These are phyloP conservation scores for Porodaedalea pini DNA, from an alignment of 1,284 basidiomycete species.

Conservation along the genomic window DNA sequence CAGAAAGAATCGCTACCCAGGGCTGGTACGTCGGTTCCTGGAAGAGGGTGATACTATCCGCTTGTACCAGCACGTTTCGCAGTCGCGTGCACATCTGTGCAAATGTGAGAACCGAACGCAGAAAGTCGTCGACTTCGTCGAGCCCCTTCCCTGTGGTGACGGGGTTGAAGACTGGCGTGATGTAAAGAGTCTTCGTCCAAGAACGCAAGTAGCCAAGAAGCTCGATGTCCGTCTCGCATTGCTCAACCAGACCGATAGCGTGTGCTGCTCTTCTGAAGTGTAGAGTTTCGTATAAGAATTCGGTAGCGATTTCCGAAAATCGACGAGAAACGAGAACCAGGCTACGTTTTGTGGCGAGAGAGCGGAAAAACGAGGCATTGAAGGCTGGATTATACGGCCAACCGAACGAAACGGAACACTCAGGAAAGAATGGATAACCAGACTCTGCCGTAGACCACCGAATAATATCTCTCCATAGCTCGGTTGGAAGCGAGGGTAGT, in stretches of 20 bases:
- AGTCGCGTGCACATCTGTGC: background rate
- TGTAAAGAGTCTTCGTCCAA: background rate
- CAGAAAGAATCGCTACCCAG: constrained; percentile 4
- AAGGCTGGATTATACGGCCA: constrained; percentile 6
- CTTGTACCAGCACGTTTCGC: background rate
- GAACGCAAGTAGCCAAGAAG: background rate
- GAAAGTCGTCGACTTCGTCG: background rate
- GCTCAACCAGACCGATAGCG: background rate
- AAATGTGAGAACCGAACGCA: background rate
- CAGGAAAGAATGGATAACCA: background rate
- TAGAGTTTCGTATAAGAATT: constrained; percentile 11
- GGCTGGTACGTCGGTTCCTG: constrained; percentile 10
- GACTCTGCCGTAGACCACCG: constrained; percentile 4
- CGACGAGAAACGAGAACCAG: constrained; percentile 5
- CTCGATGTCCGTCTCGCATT: background rate
- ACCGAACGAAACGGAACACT: background rate
- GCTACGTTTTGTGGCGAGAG: constrained; percentile 4
- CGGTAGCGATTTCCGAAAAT: background rate
- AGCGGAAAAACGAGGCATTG: constrained; percentile 2
- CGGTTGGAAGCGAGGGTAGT: constrained; percentile 1
- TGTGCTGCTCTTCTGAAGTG: background rate
- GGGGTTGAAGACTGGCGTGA: background rate
- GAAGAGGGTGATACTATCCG: constrained; percentile 5
- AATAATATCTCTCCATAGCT: constrained; percentile 4
- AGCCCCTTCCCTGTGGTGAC: background rate